A percentile compares a stretch with the other conserved stretches of the same genome.
Conservation (phyloP, 2,329 filamentous ascomycete species). For the Falciphora oryzae region DNA sequence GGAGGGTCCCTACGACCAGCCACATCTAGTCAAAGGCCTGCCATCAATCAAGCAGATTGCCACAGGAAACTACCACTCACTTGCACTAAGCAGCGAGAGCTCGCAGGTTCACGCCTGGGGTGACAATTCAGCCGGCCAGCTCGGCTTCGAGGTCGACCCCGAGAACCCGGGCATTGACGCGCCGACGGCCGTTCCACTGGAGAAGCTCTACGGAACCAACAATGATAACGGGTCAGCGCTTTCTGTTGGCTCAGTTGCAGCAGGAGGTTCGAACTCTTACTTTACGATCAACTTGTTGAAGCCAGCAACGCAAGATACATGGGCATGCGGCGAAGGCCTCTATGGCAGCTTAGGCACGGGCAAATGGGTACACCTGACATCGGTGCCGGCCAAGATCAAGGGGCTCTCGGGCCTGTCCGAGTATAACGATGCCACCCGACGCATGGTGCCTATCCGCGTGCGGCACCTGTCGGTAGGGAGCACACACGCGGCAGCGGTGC, state of each 20-base stretch:
- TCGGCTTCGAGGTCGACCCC: slow-evolving; percentile 69
- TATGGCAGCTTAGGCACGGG: slow-evolving; percentile 78
- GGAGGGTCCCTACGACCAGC: slow-evolving; percentile 69
- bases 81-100: slow-evolving; percentile 64
- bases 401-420: slow-evolving; percentile 77
- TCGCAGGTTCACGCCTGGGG: slow-evolving; percentile 83
- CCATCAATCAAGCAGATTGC: slow-evolving; percentile 70
- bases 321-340: slow-evolving; percentile 82
- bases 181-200: slow-evolving; percentile 65
- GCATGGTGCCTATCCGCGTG: slow-evolving; percentile 71
- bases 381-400: slow-evolving; percentile 73
- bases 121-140: slow-evolving; percentile 85
- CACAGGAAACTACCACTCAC: slow-evolving; percentile 79
- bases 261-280: slow-evolving; percentile 82
- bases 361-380: slow-evolving; percentile 82
- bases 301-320: slow-evolving; percentile 65
- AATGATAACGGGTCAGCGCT: background rate
- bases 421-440: slow-evolving; percentile 69
- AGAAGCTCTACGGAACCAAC: slow-evolving; percentile 61
- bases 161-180: slow-evolving; percentile 59
- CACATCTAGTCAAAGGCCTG: slow-evolving; percentile 71
- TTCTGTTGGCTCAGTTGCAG: slow-evolving; percentile 58
- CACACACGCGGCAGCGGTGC: slow-evolving; percentile 75
- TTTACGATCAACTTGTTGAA: slow-evolving; percentile 75
- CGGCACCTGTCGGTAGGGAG: slow-evolving; percentile 67